These are phyloP conservation scores for Colletotrichum orbiculare DNA, from an alignment of 2,329 filamentous ascomycete species.

Conservation along the genomic window DNA sequence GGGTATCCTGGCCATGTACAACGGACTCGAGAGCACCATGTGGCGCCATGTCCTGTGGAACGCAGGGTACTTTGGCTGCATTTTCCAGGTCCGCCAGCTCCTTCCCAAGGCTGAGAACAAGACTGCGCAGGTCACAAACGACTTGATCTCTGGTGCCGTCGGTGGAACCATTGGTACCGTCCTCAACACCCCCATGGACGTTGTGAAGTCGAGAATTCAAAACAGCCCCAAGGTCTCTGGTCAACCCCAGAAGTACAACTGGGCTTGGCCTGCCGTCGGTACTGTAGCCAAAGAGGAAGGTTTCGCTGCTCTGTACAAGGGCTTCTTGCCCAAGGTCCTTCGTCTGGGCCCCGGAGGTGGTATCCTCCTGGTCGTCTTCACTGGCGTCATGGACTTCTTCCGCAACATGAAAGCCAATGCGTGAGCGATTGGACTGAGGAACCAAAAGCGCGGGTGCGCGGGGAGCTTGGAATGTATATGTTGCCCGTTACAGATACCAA, in stretches of 20 bases:
- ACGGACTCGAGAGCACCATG: constrained; percentile 94
- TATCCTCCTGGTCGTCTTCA: constrained; percentile 86
- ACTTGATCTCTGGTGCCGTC: constrained; percentile 85
- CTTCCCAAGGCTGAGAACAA: constrained; percentile 86
- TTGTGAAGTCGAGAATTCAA: constrained; percentile 98
- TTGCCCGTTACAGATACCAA: constrained; percentile 31
- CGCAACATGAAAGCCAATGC: constrained; percentile 63
- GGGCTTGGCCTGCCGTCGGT: constrained; percentile 89
- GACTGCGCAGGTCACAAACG: constrained; percentile 83
- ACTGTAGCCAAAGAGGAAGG: constrained; percentile 95
- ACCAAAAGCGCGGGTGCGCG: neutral
- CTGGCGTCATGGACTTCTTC: constrained; percentile 94
- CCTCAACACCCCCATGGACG: constrained; percentile 95
- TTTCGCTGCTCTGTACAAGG: constrained; percentile 93
- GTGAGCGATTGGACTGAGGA: constrained; percentile 1
- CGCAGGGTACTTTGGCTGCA: constrained; percentile 96
- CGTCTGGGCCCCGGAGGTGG: constrained; percentile 67
- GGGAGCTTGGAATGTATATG: constrained; percentile 24
- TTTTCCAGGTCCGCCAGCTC: constrained; percentile 92
- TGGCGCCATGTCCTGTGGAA: constrained; percentile 96
- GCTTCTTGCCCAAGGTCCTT: constrained; percentile 90
- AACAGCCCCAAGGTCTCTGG: constrained; percentile 90
- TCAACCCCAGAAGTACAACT: constrained; percentile 93
- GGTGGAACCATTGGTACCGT: constrained; percentile 92
- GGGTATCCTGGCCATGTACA: constrained; percentile 90